Evolutionary conservation across 345 rosid species (phyloP).

Genomic region (Pseudoturritis turrita): DNA sequence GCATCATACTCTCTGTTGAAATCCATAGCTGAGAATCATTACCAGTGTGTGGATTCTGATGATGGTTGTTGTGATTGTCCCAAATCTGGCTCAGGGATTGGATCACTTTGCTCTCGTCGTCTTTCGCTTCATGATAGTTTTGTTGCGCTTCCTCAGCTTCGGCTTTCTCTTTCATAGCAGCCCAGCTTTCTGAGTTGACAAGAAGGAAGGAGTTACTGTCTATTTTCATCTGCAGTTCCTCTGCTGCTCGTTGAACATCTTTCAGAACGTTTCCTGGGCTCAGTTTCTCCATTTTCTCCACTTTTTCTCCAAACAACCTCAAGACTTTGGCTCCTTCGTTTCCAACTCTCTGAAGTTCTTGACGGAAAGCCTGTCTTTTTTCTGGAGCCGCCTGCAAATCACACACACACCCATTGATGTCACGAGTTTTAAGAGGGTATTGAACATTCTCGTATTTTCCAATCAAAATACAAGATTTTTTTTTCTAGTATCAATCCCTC

Average conservation of each 20-base stretch:
- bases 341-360: slow-evolving; percentile 49
- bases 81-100: slow-evolving; percentile 50
- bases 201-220: slow-evolving; percentile 61
- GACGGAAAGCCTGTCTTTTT: slow-evolving; percentile 55
- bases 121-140: slow-evolving; percentile 37
- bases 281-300: slow-evolving; percentile 49
- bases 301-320: slow-evolving; percentile 44
- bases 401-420: slow-evolving; percentile 5
- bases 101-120: slow-evolving; percentile 47
- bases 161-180: slow-evolving; percentile 22
- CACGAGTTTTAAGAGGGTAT: background rate
- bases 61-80: slow-evolving; percentile 24
- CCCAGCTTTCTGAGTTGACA: slow-evolving; percentile 78
- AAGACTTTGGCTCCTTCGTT: slow-evolving; percentile 54
- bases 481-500: background rate
- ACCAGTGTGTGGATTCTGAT: slow-evolving; percentile 26
- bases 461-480: background rate
- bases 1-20: slow-evolving; percentile 36
- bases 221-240: slow-evolving; percentile 65
- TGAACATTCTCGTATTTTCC: background rate
- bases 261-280: slow-evolving; percentile 46
- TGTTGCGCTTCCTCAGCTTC: slow-evolving; percentile 37
- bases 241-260: slow-evolving; percentile 68
- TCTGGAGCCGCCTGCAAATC: slow-evolving; percentile 70
- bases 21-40: slow-evolving; percentile 25